Base-by-base conservation (phyloP, 2,329 filamentous ascomycete genomes). In the Grosmannia huntii region DNA sequence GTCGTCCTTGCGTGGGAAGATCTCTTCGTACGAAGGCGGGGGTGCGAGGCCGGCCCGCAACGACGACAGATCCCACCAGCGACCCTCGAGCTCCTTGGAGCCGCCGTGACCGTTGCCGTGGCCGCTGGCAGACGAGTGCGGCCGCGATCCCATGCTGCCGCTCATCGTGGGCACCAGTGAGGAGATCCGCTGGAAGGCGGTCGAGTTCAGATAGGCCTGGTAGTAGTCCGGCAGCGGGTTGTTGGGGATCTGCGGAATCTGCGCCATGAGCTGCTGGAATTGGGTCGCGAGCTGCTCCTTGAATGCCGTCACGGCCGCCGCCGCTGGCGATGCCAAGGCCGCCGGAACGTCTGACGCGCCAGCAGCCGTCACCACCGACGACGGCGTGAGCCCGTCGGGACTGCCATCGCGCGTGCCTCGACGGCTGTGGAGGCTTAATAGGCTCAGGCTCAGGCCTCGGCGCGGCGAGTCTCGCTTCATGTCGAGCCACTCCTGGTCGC, bases 1-100 rank as follows among this genome's bases (percentile, higher is more conserved):
- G 31, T 21, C 53, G 57, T 75, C 70, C 48, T 74, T 72, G 1
- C 57, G 56, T 59, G 64, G 41, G 68, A 84, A 94, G 31, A 94
- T 81, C 53, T 91, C 89, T 57, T 90, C 84, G 63, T 94, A 94
- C 0, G 89, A 81, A 11, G 89, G 89, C 10, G 87, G 87, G 36
- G 80, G 75, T 4, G 76, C 73, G 46, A 71, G 69, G 56, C 72
- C 71, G 64, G 78, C 75, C 44, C 76, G 82, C 53, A 54, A 21
- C 36, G 53, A 12, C 51, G 85, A 78, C 31, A 85, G 72, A 66
- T 86, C 72, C 81, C 84, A 88, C 85, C 86, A 88, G 60, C 78
- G 77, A 63, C 75, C 75, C 56, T 83, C 78, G 57, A 75, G 68
- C 56, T 75, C 73, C 61, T 77, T 78, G 46, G 69, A 62, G 53